A percentile compares a stretch with the other conserved stretches of the same genome.
Evolutionary conservation across 352 stramenopile genomes (phyloP).

Genomic region (Discostella stelligera): DNA sequence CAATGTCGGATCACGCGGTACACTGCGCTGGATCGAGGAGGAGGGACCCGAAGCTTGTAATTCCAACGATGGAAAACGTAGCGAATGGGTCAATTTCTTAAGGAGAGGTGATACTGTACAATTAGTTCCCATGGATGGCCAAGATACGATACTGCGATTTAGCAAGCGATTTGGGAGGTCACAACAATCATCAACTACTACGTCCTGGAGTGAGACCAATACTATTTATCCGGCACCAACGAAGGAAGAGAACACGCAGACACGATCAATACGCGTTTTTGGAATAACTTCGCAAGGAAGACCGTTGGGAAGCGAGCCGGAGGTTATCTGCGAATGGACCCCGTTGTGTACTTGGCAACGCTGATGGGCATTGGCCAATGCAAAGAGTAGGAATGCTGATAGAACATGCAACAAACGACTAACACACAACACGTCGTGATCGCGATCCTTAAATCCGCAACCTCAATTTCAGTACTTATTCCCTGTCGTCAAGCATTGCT

Average conservation of each 20-base stretch:
- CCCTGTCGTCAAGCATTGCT: background rate
- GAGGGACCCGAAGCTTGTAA: conserved; percentile 54
- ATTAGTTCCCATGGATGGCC: conserved; percentile 48
- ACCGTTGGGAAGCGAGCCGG: conserved; percentile 56
- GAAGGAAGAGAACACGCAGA: background rate
- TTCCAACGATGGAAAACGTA: conserved; percentile 76
- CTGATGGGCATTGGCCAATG: too few species aligned
- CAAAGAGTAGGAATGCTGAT: too few species aligned
- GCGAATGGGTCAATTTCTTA: conserved; percentile 76
- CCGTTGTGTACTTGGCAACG: background rate
- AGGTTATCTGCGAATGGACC: conserved; percentile 56
- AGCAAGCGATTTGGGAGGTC: conserved; percentile 17
- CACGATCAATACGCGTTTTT: conserved; percentile 34
- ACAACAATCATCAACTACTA: background rate
- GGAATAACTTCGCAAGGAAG: conserved; percentile 42
- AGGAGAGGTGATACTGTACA: conserved; percentile 63
- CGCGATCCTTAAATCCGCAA: too few species aligned
- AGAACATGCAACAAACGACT: background rate
- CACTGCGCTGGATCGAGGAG: conserved; percentile 58
- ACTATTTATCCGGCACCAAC: background rate
- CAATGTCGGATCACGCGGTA: conserved; percentile 12
- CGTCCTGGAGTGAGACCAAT: background rate
- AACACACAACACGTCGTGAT: too few species aligned
- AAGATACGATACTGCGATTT: conserved; percentile 35
- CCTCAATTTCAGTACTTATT: background rate